These are phyloP conservation scores for Babesia sp. DNA, from an alignment of 169 alveolate genomes.

Conservation along the genomic window DNA sequence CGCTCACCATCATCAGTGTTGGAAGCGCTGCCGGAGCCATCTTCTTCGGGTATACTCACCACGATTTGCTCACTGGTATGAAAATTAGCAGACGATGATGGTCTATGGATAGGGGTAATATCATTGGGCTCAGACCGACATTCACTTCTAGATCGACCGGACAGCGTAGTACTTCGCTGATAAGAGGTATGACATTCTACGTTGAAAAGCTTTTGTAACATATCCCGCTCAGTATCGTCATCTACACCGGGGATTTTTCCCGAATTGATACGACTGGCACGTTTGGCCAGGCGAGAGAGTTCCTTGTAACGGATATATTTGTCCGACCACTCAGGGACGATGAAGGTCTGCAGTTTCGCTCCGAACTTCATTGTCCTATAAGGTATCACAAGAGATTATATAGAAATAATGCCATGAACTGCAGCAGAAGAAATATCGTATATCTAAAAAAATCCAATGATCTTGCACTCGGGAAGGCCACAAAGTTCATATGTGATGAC, in stretches of 20 bases:
- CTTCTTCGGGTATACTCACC: not conserved
- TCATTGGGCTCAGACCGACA: not conserved
- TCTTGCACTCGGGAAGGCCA: too few relatives aligned
- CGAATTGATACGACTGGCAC: constrained; percentile 21
- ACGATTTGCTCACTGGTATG: not conserved
- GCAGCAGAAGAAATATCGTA: too few relatives aligned
- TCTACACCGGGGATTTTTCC: not conserved
- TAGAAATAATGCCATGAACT: too few relatives aligned
- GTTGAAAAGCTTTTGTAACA: constrained; percentile 1
- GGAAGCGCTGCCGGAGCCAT: not conserved
- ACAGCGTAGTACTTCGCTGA: not conserved
- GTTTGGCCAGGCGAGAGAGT: constrained; percentile 36
- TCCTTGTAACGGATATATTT: constrained; percentile 65
- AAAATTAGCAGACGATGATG: not conserved
- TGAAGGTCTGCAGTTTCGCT: constrained; percentile 48
- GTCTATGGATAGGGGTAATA: not conserved
- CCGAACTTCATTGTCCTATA: constrained; percentile 70
- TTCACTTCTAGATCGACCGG: not conserved
- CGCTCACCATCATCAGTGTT: not conserved
- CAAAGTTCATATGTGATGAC: too few relatives aligned
- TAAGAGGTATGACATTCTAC: not conserved
- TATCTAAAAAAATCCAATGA: too few relatives aligned
- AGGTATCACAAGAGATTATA: too few relatives aligned
- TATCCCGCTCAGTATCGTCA: constrained; percentile 30
- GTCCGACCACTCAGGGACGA: constrained; percentile 62